Percentiles rank a stretch among this genome's conserved stretches.
Conservation (phyloP, 495 filamentous ascomycete species). For the Penicillium turbatum region DNA sequence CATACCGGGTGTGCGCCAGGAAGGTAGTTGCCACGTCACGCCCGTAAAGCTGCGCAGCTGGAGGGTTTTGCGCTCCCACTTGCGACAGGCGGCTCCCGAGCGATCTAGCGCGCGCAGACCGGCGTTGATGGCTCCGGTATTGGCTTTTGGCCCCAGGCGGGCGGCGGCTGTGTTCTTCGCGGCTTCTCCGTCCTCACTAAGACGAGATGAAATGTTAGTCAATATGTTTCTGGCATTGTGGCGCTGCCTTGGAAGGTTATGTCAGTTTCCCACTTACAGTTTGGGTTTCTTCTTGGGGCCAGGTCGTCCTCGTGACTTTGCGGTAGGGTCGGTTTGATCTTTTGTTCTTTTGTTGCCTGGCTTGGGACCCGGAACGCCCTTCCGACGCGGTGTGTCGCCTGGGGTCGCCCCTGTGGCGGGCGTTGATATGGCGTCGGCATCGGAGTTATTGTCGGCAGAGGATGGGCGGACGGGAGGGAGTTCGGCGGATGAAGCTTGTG, state of each 20-base stretch:
- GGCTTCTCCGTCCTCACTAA: constrained; percentile 59
- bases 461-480: constrained; percentile 51
- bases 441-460: constrained; percentile 49
- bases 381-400: constrained; percentile 49
- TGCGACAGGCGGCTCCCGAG: constrained; percentile 82
- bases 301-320: constrained; percentile 76
- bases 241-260: not conserved
- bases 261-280: constrained; percentile 54
- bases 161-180: constrained; percentile 48
- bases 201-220: constrained; percentile 16
- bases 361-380: constrained; percentile 56
- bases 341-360: constrained; percentile 56
- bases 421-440: constrained; percentile 52
- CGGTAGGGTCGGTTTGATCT: constrained; percentile 52
- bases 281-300: constrained; percentile 92
- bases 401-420: constrained; percentile 49
- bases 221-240: not conserved
- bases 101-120: constrained; percentile 90
- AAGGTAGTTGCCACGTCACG: constrained; percentile 72
- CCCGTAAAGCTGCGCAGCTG: constrained; percentile 92
- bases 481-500: constrained; percentile 45
- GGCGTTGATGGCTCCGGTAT: constrained; percentile 96
- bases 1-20: constrained; percentile 72
- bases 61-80: constrained; percentile 79
- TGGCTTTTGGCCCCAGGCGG: constrained; percentile 94